These are phyloP conservation scores for Coemansia sp. DNA, from an alignment of 192 early-diverging fungal species.

Conservation along the genomic window DNA sequence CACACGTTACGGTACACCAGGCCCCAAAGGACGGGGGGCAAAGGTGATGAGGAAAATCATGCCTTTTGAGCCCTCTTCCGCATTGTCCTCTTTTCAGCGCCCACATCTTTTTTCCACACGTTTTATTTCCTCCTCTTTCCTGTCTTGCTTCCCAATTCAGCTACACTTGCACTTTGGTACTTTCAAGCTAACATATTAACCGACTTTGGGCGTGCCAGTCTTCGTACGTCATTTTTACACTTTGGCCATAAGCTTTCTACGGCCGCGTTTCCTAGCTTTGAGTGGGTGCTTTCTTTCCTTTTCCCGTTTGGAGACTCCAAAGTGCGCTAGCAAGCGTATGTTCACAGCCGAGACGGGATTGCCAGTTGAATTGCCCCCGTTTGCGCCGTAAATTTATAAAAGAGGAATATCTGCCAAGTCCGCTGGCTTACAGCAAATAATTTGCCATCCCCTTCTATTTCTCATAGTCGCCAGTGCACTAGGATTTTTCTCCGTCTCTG, in stretches of 20 bases:
- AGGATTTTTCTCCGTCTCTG: neutral
- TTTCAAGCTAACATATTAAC: neutral
- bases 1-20: neutral
- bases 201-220: neutral
- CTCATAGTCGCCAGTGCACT: neutral
- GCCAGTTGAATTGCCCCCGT: neutral
- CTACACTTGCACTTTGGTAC: neutral
- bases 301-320: neutral
- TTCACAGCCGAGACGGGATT: neutral
- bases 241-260: neutral
- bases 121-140: neutral
- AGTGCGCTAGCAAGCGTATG: neutral
- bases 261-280: neutral
- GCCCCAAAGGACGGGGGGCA: constrained; percentile 5
- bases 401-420: neutral
- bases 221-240: neutral
- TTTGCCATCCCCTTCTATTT: neutral
- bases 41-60: constrained; percentile 9
- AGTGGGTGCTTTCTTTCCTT: neutral
- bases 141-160: constrained; percentile 2
- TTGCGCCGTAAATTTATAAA: neutral
- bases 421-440: neutral
- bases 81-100: constrained; percentile 6
- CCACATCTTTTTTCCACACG: constrained; percentile 4
- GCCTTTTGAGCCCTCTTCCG: neutral